phyloP scores from a whole-genome alignment of 768 basidiomycete genomes.

The Phylloporus arenicola region DNA sequence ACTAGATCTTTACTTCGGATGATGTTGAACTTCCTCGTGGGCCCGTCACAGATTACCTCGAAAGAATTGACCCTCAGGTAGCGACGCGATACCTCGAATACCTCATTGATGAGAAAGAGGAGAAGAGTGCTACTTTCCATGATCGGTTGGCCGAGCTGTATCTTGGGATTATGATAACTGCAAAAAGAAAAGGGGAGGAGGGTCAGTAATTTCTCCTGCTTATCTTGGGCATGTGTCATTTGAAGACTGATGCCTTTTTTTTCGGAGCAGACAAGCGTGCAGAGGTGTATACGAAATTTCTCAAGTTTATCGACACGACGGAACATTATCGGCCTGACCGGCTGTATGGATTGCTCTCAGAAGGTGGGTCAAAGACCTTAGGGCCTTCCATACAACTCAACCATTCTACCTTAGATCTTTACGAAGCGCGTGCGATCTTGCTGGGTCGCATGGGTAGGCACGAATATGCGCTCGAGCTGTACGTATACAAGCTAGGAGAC shows the following conservation, averaged over 20 bases:
- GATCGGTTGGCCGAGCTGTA: constrained; percentile 89
- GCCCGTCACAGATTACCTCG: constrained; percentile 73
- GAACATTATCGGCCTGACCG: constrained; percentile 69
- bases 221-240: not conserved
- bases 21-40: constrained; percentile 84
- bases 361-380: constrained; percentile 47
- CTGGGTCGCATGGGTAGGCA: constrained; percentile 87
- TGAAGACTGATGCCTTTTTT: not conserved
- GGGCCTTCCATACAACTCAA: not conserved
- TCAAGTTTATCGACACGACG: constrained; percentile 72
- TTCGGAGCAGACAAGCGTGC: constrained; percentile 39
- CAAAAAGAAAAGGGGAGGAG: constrained; percentile 55
- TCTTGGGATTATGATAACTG: constrained; percentile 56
- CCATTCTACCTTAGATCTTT: constrained; percentile 54
- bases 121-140: constrained; percentile 66
- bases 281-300: constrained; percentile 60
- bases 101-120: constrained; percentile 68
- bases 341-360: constrained; percentile 75
- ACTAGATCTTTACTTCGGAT: constrained; percentile 91
- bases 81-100: constrained; percentile 82
- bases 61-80: constrained; percentile 53
- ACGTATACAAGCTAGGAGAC: constrained; percentile 82
- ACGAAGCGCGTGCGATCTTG: constrained; percentile 87
- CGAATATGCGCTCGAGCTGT: constrained; percentile 91
- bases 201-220: constrained; percentile 34